These are phyloP conservation scores for Pogostemon cablin DNA, from an alignment of 257 asterid genomes.

Conservation along the genomic window DNA sequence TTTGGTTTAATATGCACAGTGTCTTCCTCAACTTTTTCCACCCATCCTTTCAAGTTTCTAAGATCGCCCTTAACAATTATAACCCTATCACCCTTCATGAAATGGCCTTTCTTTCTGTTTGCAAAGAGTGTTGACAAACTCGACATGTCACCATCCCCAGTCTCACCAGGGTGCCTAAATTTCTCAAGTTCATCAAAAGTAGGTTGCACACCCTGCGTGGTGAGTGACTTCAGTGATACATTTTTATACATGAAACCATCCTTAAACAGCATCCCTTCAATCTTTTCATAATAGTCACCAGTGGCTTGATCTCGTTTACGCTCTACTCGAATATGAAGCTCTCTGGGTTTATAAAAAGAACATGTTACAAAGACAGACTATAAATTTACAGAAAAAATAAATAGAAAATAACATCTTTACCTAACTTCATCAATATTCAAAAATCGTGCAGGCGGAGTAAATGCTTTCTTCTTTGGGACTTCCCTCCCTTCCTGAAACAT, in stretches of 20 bases:
- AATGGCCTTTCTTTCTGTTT: slow-evolving; percentile 90
- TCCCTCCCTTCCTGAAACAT: slow-evolving; percentile 91
- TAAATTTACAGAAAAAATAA: neutral
- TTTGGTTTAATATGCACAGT: slow-evolving; percentile 89
- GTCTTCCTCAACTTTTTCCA: slow-evolving; percentile 97
- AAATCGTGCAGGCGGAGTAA: slow-evolving; percentile 84
- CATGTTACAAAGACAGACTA: slow-evolving; percentile 7
- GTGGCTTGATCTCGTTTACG: slow-evolving; percentile 75
- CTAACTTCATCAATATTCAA: slow-evolving; percentile 93
- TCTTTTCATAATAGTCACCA: slow-evolving; percentile 81
- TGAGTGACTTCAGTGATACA: slow-evolving; percentile 84
- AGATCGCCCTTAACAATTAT: slow-evolving; percentile 94
- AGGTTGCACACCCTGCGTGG: slow-evolving; percentile 80
- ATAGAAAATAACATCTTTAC: slow-evolving; percentile 42
- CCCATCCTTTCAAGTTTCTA: slow-evolving; percentile 81
- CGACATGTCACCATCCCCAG: slow-evolving; percentile 85
- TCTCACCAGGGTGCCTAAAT: slow-evolving; percentile 77
- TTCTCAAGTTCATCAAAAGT: slow-evolving; percentile 96
- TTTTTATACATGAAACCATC: slow-evolving; percentile 91
- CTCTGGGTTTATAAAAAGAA: slow-evolving; percentile 49
- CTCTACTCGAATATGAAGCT: slow-evolving; percentile 85
- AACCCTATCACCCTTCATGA: slow-evolving; percentile 93
- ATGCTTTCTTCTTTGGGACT: slow-evolving; percentile 83
- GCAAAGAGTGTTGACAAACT: slow-evolving; percentile 83
- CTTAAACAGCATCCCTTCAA: slow-evolving; percentile 94